phyloP scores from a whole-genome alignment of 805 yeast genomes.

The Wickerhamomyces bisporus region DNA sequence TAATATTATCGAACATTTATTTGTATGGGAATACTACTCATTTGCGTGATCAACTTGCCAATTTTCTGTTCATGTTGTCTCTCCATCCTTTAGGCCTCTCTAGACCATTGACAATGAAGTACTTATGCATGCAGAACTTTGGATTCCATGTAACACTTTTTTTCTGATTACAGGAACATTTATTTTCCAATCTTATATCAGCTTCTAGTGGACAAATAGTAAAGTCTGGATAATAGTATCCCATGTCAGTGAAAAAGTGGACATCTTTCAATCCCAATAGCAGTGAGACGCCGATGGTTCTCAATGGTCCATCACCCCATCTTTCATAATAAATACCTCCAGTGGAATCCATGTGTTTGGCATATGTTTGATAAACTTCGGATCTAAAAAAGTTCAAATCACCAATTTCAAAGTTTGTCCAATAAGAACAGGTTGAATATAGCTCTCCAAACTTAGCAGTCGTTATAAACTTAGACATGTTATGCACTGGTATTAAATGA shows the following conservation, averaged over 20 bases:
- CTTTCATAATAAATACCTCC: slow-evolving; percentile 82
- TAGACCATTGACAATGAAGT: slow-evolving; percentile 44
- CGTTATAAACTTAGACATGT: slow-evolving; percentile 55
- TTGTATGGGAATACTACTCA: no score
- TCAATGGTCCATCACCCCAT: slow-evolving; percentile 88
- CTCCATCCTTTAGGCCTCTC: slow-evolving; percentile 64
- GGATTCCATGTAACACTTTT: slow-evolving; percentile 68
- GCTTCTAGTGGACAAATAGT: slow-evolving; percentile 70
- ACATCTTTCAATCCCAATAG: slow-evolving; percentile 48
- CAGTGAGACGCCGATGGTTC: slow-evolving; percentile 61
- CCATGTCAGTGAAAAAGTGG: slow-evolving; percentile 69
- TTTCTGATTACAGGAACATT: slow-evolving; percentile 68
- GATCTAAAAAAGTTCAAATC: slow-evolving; percentile 61
- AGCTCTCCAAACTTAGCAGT: slow-evolving; percentile 24
- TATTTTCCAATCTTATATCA: slow-evolving; percentile 47
- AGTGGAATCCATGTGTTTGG: slow-evolving; percentile 50
- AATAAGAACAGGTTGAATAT: slow-evolving; percentile 52
- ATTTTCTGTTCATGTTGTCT: slow-evolving; percentile 26
- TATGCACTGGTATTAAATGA: slow-evolving; percentile 33
- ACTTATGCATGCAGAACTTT: slow-evolving; percentile 62
- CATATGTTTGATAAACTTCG: slow-evolving; percentile 47
- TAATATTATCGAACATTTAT: no score
- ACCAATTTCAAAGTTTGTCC: slow-evolving; percentile 72
- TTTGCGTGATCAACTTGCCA: no score
- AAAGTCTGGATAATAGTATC: slow-evolving; percentile 60